These are phyloP conservation scores for Metschnikowia lunata DNA, from an alignment of 805 yeast species.

Conservation along the genomic window DNA sequence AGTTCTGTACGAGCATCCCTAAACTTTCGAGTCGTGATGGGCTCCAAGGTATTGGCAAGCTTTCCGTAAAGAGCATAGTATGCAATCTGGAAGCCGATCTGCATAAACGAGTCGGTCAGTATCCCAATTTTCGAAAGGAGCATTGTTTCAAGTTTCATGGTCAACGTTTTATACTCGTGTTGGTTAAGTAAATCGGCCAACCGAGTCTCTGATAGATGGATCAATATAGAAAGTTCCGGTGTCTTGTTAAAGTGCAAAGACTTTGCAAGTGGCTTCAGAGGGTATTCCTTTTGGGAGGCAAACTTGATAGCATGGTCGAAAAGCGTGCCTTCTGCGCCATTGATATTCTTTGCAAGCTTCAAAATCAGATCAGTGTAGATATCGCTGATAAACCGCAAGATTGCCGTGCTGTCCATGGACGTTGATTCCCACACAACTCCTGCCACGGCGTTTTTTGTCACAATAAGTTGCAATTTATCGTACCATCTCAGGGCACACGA, in stretches of 20 bases:
- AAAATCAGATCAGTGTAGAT: conserved; percentile 55
- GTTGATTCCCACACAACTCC: conserved; percentile 59
- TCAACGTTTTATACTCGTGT: conserved; percentile 48
- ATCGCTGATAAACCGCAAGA: conserved; percentile 52
- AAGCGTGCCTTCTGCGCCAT: conserved; percentile 50
- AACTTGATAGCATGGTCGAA: conserved; percentile 39
- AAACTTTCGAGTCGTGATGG: conserved; percentile 64
- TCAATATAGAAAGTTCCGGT: conserved; percentile 43
- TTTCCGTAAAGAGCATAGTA: conserved; percentile 54
- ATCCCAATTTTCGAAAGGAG: conserved; percentile 38
- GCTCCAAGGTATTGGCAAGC: conserved; percentile 47
- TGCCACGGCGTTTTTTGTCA: conserved; percentile 53
- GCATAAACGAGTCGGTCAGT: conserved; percentile 49
- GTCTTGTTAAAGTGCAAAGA: conserved; percentile 35
- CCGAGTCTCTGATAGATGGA: conserved; percentile 55
- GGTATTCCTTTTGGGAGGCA: conserved; percentile 34
- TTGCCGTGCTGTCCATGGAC: conserved; percentile 56
- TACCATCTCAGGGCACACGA: conserved; percentile 58
- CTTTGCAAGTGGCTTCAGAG: conserved; percentile 33
- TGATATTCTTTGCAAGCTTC: conserved; percentile 53
- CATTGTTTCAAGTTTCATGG: conserved; percentile 32
- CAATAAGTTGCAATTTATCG: conserved; percentile 52
- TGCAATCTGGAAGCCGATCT: conserved; percentile 49
- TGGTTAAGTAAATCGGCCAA: conserved; percentile 55
- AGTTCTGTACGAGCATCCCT: conserved; percentile 67